Evolutionary conservation across 2,329 filamentous ascomycete genomes (phyloP).

Genomic region (Fusarium sp.): DNA sequence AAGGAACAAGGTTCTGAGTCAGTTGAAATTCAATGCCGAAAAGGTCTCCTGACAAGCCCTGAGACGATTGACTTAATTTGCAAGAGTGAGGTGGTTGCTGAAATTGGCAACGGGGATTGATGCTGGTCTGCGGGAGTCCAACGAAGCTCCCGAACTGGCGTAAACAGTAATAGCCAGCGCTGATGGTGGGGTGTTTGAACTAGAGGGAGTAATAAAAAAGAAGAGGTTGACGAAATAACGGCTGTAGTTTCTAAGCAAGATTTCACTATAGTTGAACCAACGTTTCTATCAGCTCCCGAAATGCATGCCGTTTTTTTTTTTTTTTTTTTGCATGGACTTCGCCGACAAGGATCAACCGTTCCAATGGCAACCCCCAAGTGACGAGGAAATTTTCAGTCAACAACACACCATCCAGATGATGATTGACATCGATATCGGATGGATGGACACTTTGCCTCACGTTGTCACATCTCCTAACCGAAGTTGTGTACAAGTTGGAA

Average conservation of each 20-base stretch:
- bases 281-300: background rate
- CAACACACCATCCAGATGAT: conserved; percentile 7
- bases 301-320: background rate
- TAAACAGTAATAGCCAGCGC: background rate
- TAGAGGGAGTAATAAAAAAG: background rate
- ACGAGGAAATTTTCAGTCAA: conserved; percentile 12
- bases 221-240: background rate
- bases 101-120: conserved; percentile 33
- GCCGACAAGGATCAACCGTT: background rate
- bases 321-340: background rate
- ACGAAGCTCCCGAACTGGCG: conserved; percentile 24
- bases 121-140: conserved; percentile 32
- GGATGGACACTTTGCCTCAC: conserved; percentile 1
- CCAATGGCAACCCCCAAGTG: conserved; percentile 18
- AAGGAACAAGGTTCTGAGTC: background rate
- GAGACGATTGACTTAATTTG: background rate
- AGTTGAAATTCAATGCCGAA: background rate
- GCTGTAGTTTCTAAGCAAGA: background rate
- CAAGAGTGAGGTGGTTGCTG: conserved; percentile 29
- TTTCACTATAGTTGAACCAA: background rate
- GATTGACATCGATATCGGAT: conserved; percentile 20
- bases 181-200: conserved; percentile 5
- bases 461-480: background rate
- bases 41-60: background rate
- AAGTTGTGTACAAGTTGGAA: conserved; percentile 11